These are phyloP conservation scores for Bromus sterilis DNA, from an alignment of 176 grass and related monocot genomes.

Conservation along the genomic window DNA sequence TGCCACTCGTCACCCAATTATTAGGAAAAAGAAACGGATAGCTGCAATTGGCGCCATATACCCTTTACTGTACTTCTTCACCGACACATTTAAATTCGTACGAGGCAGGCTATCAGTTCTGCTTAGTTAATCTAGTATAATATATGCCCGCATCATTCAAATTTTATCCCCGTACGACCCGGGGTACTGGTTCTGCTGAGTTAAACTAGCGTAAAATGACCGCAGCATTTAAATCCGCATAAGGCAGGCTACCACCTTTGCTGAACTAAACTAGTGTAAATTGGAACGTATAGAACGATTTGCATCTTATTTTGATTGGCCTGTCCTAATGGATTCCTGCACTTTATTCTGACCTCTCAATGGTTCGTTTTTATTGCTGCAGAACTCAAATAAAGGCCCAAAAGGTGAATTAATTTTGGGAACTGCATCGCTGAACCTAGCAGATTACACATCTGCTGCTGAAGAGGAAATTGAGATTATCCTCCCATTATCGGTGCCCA, in stretches of 20 bases:
- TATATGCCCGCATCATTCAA: neutral
- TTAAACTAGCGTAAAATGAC: neutral
- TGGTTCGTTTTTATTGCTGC: neutral
- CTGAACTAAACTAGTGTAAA: neutral
- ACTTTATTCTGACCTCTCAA: slow-evolving; percentile 5
- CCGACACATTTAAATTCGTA: neutral
- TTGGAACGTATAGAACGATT: neutral
- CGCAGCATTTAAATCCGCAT: neutral
- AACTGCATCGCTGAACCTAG: slow-evolving; percentile 64
- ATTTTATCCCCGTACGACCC: neutral
- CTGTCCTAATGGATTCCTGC: neutral
- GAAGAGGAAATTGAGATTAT: slow-evolving; percentile 65
- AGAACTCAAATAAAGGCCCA: slow-evolving; percentile 54
- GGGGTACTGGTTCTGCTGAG: neutral
- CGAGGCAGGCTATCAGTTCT: neutral
- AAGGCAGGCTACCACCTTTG: neutral
- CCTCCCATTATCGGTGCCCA: slow-evolving; percentile 48
- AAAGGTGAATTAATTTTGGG: slow-evolving; percentile 71
- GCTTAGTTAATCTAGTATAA: neutral
- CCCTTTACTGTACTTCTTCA: neutral
- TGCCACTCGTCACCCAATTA: neutral
- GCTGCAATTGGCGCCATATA: neutral
- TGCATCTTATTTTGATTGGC: neutral
- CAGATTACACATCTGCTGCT: slow-evolving; percentile 50
- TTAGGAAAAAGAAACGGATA: neutral